Percentiles rank a stretch among this genome's conserved stretches.
Conservation (phyloP, 257 asterid genomes). For the Solanum neorickii region DNA sequence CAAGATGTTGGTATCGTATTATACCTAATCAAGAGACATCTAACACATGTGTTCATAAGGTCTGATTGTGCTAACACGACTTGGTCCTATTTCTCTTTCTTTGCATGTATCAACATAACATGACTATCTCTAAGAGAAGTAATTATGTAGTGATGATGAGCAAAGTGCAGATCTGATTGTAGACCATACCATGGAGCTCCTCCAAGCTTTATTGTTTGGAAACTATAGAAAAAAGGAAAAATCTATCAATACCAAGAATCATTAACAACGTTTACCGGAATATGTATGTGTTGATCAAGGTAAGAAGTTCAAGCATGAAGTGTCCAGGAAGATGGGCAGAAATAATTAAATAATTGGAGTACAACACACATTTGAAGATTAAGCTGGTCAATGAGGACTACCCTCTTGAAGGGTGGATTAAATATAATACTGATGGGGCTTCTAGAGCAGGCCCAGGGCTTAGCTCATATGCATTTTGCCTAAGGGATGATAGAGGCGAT, state of each 20-base stretch:
- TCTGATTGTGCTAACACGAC: neutral
- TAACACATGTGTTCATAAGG: neutral
- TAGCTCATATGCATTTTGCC: neutral
- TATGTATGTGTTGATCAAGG: neutral
- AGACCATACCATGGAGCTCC: neutral
- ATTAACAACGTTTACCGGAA: neutral
- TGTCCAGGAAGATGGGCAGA: neutral
- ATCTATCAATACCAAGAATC: neutral
- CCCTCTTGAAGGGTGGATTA: neutral
- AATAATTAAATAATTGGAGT: too few relatives aligned
- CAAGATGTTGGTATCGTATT: neutral
- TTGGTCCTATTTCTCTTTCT: neutral
- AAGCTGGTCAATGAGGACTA: neutral
- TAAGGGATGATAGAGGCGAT: neutral
- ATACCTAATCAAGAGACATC: neutral
- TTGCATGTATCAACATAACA: neutral
- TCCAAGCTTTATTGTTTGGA: neutral
- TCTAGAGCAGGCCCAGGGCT: neutral
- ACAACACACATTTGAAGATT: too few relatives aligned
- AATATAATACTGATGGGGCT: neutral
- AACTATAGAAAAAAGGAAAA: neutral
- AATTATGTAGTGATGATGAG: neutral
- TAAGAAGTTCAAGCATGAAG: neutral
- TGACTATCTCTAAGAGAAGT: neutral
- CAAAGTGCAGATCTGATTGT: neutral